A percentile compares a stretch with the other conserved stretches of the same genome.
phyloP scores from a whole-genome alignment of 495 filamentous ascomycete genomes.

The Hyaloscypha hepaticicola region DNA sequence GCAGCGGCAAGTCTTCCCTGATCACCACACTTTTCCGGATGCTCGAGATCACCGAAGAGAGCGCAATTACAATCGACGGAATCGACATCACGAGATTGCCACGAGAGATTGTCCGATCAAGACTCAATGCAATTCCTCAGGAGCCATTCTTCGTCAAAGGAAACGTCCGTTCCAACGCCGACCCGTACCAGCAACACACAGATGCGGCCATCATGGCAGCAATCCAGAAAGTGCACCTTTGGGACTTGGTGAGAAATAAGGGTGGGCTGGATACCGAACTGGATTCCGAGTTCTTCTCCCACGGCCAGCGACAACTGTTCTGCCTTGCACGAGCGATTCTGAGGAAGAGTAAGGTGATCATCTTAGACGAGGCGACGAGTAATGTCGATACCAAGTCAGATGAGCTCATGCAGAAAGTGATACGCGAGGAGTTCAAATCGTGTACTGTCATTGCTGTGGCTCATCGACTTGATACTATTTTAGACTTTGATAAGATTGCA shows the following conservation, averaged over 20 bases:
- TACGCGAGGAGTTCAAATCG: slow-evolving; percentile 54
- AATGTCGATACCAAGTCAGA: slow-evolving; percentile 56
- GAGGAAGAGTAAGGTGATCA: slow-evolving; percentile 36
- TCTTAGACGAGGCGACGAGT: slow-evolving; percentile 52
- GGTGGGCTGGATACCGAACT: slow-evolving; percentile 44
- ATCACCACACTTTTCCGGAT: slow-evolving; percentile 41
- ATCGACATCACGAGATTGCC: slow-evolving; percentile 40
- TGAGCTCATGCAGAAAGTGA: slow-evolving; percentile 56
- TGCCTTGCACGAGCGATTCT: slow-evolving; percentile 45
- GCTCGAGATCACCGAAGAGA: slow-evolving; percentile 38
- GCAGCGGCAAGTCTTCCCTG: slow-evolving; percentile 46
- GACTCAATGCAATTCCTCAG: slow-evolving; percentile 46
- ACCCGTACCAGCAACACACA: slow-evolving; percentile 38
- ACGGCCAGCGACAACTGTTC: slow-evolving; percentile 50
- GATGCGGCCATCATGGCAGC: slow-evolving; percentile 42
- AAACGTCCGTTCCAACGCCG: slow-evolving; percentile 48
- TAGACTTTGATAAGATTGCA: slow-evolving; percentile 45
- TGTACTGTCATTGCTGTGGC: slow-evolving; percentile 63
- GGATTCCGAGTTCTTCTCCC: slow-evolving; percentile 38
- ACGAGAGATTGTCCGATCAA: slow-evolving; percentile 30
- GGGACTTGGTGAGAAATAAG: slow-evolving; percentile 38
- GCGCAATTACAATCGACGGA: slow-evolving; percentile 45
- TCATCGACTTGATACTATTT: slow-evolving; percentile 59
- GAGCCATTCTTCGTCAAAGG: slow-evolving; percentile 48
- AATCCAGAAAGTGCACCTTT: slow-evolving; percentile 41